Evolutionary conservation across 192 early-diverging fungal genomes (phyloP).

Genomic region (Anaeromyces robustus): DNA sequence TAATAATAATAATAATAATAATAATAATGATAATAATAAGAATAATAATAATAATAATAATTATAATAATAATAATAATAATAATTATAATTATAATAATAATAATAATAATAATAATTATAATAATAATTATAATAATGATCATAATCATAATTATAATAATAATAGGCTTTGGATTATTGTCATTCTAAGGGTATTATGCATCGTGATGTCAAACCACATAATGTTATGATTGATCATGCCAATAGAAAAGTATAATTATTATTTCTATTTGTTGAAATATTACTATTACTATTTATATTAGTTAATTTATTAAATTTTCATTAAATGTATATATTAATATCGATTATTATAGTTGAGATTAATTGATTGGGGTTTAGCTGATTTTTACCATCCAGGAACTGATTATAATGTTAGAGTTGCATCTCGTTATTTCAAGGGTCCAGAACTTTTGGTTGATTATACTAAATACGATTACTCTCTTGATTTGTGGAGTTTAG

Average conservation of each 20-base stretch:
- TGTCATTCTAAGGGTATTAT: constrained; percentile 98
- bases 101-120: too few relatives aligned
- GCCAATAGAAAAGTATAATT: constrained; percentile 51
- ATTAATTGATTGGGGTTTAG: constrained; percentile 97
- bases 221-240: constrained; percentile 99
- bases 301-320: too few relatives aligned
- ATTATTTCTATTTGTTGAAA: too few relatives aligned
- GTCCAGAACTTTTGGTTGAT: constrained; percentile 94
- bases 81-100: too few relatives aligned
- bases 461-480: constrained; percentile 98
- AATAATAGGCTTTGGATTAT: constrained; percentile 74
- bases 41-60: too few relatives aligned
- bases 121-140: not conserved
- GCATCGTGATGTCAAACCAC: constrained; percentile 97
- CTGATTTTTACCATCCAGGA: constrained; percentile 97
- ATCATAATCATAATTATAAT: not conserved
- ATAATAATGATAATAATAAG: too few relatives aligned
- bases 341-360: constrained; percentile 44
- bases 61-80: not conserved
- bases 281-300: too few relatives aligned
- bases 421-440: constrained; percentile 97
- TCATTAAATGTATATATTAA: too few relatives aligned
- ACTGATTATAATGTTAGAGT: constrained; percentile 97
- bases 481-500: constrained; percentile 98
- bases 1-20: too few relatives aligned